Evolutionary conservation across 2,329 filamentous ascomycete species (phyloP), one percentile per base, ranked within the genome.

Genomic region (Phaeophleospora eucalypticola): DNA sequence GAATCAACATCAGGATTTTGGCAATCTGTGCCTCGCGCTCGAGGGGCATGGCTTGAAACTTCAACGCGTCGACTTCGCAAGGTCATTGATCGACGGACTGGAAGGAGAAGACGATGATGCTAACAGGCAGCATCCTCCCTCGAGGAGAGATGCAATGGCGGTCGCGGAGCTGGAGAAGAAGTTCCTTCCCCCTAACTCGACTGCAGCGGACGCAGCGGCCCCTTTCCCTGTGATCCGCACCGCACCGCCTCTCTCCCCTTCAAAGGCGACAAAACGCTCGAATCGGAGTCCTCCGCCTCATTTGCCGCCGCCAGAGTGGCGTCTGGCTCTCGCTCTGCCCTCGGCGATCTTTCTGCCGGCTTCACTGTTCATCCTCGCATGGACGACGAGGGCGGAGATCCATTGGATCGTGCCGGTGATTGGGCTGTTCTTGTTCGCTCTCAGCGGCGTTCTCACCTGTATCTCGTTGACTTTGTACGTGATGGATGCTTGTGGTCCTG

Each of bases 401-500:
- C 53, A 63, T 33, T 80, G 76, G 76, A 73, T 71, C 1, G 46
- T 37, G 2, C 73, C 76, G 0, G 79, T 80, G 39, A 64, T 80
- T 12, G 77, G 74, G 2, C 64, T 53, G 54, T 41, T 24, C 4
- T 2, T 51, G 2, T 53, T 47, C 39, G 52, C 54, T 4, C 43
- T 43, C 36, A 29, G 35, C 24, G 8, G 39, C 2, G 45, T 65
- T n/a, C 43, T 56, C 19, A 53, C 59, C 19, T 62, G 61, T 50
- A 54, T 66, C 32, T 50, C 43, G n/a, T 41, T 36, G 15, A 39
- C 53, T 19, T 40, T 49, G 7, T 82, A 80, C 53, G 68, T 74
- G 0, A 63, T 73, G 2, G 80, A 83, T 53, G 72, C 72, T 0
- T 83, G 80, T 51, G 69, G 74, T 4, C 69, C 73, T 0, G 66